Conservation (phyloP, 1,284 basidiomycete species). For the Microbotryum scabiosae region DNA sequence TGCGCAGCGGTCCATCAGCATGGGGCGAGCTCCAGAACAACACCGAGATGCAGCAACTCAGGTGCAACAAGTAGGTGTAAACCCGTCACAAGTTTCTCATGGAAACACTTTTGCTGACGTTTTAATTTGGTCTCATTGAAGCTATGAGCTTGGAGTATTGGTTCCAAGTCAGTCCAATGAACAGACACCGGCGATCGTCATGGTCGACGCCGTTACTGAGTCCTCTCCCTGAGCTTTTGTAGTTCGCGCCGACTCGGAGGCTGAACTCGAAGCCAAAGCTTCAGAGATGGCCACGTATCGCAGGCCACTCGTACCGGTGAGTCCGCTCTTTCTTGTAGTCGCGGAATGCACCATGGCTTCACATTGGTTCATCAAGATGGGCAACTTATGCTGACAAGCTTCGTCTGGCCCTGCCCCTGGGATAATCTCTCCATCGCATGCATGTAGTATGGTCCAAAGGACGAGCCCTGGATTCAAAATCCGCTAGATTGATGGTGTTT, state of each 20-base stretch:
- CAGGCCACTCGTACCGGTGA: constrained; percentile 14
- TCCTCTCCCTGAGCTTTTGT: not conserved
- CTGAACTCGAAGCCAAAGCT: constrained; percentile 19
- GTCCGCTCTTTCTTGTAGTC: not conserved
- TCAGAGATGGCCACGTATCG: constrained; percentile 17
- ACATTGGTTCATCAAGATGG: no score
- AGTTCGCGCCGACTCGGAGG: constrained; percentile 18
- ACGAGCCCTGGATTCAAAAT: constrained; percentile 26
- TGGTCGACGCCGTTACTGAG: not conserved
- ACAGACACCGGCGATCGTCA: not conserved
- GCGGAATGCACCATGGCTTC: no score
- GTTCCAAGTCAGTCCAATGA: constrained; percentile 8
- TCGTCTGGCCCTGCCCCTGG: not conserved
- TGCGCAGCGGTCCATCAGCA: constrained; percentile 16
- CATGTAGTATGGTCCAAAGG: constrained; percentile 5
- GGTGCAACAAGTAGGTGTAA: constrained; percentile 7
- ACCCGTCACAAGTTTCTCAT: no score
- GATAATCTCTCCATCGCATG: not conserved
- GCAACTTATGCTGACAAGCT: not conserved
- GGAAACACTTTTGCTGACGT: no score
- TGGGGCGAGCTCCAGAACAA: constrained; percentile 20
- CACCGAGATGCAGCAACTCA: not conserved
- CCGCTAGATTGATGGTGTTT: no score
- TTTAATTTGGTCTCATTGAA: no score
- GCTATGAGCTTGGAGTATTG: constrained; percentile 25